Evolutionary conservation across 164 flowering plant species (phyloP).

Genomic region (Stephania cephalantha): DNA sequence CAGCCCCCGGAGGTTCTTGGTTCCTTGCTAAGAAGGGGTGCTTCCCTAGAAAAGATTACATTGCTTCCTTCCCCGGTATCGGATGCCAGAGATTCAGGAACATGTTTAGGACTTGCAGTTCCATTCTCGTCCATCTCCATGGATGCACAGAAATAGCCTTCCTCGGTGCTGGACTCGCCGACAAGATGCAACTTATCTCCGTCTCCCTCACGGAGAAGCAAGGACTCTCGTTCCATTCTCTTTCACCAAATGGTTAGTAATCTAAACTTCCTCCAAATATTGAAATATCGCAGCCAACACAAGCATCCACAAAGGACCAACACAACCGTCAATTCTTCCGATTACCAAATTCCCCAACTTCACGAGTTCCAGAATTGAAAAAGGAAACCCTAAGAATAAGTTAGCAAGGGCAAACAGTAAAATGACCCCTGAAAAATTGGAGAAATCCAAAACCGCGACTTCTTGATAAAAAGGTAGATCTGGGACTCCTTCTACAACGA

Average conservation of each 20-base stretch:
- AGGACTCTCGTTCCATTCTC: background rate
- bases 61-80: conserved; percentile 52
- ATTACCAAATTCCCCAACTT: background rate
- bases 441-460: background rate
- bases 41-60: conserved; percentile 60
- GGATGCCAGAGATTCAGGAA: conserved; percentile 13
- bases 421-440: background rate
- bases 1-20: conserved; percentile 28
- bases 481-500: background rate
- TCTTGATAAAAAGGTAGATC: background rate
- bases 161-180: conserved; percentile 23
- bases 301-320: background rate
- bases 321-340: background rate
- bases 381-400: background rate
- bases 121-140: conserved; percentile 45
- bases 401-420: background rate
- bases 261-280: conserved; percentile 1
- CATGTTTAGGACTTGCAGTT: conserved; percentile 19
- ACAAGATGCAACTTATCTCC: conserved; percentile 12
- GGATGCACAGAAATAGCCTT: conserved; percentile 18
- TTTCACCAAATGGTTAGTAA: conserved; percentile 4
- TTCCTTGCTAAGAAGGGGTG: conserved; percentile 42
- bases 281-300: background rate
- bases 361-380: background rate
- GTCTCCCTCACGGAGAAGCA: conserved; percentile 9